Conservation (phyloP, 2,329 filamentous ascomycete genomes). For the Neopestalotiopsis sp. region DNA sequence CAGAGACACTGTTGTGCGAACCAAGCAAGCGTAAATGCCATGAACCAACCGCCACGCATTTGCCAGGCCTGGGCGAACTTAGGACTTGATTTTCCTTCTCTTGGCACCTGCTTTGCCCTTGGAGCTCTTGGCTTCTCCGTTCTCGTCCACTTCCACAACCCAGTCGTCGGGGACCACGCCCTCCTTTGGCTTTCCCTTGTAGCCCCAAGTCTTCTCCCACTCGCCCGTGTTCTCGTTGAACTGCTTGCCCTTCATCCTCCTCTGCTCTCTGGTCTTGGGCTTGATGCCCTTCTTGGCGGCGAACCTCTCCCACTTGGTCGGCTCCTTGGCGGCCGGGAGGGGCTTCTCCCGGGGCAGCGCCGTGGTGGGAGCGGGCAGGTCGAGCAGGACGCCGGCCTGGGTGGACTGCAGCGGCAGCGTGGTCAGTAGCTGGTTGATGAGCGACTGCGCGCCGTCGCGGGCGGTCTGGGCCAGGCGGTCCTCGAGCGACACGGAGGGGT, state of each 20-base stretch:
- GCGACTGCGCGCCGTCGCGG: constrained; percentile 86
- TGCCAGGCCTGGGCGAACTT: not conserved
- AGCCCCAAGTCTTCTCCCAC: constrained; percentile 95
- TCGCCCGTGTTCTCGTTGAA: constrained; percentile 85
- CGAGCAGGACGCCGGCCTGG: constrained; percentile 74
- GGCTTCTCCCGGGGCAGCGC: constrained; percentile 89
- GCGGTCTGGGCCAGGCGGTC: constrained; percentile 73
- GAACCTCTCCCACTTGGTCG: constrained; percentile 96
- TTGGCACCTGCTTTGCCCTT: constrained; percentile 38
- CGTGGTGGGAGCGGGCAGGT: constrained; percentile 73
- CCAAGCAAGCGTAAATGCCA: not conserved
- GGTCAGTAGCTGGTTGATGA: constrained; percentile 91
- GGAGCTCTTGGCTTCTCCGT: constrained; percentile 58
- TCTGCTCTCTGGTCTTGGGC: constrained; percentile 80
- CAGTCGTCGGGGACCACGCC: constrained; percentile 74
- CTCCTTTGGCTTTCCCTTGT: constrained; percentile 87
- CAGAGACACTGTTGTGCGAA: not conserved
- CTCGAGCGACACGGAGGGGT: constrained; percentile 58
- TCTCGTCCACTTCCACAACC: constrained; percentile 89
- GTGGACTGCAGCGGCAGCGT: constrained; percentile 81
- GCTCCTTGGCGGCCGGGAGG: constrained; percentile 78
- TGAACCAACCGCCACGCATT: not conserved
- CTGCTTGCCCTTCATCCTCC: constrained; percentile 71
- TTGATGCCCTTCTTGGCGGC: constrained; percentile 97
- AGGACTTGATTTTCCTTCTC: constrained; percentile 20